Percentiles rank a stretch among this genome's conserved stretches.
phyloP scores from a whole-genome alignment of 1,284 basidiomycete genomes.

The Chiua sp. region DNA sequence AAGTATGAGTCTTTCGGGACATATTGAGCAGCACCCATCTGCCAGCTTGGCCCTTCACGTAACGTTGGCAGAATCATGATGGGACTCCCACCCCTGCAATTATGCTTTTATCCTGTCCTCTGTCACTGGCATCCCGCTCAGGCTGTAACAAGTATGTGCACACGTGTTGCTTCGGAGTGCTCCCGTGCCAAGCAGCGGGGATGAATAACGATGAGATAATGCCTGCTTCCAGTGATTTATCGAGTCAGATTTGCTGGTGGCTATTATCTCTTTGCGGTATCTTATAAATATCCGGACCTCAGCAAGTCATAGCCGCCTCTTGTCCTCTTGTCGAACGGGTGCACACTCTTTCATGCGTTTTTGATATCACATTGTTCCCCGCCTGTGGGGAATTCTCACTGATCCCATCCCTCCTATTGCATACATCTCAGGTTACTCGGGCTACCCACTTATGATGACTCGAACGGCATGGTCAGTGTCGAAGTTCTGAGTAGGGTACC shows the following conservation, averaged over 20 bases:
- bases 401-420: not conserved
- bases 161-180: conserved; percentile 22
- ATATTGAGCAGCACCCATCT: conserved; percentile 23
- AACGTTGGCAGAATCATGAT: conserved; percentile 12
- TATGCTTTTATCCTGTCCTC: conserved; percentile 15
- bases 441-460: conserved; percentile 15
- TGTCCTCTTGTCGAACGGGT: conserved; percentile 3
- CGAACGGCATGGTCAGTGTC: conserved; percentile 14
- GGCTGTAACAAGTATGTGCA: conserved; percentile 23
- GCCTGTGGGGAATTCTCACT: conserved; percentile 10
- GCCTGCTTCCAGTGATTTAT: conserved; percentile 13
- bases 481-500: not conserved
- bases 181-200: conserved; percentile 21
- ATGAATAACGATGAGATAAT: conserved; percentile 22
- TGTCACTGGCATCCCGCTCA: no score
- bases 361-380: conserved; percentile 16
- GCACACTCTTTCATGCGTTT: conserved; percentile 13
- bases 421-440: not conserved
- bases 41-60: conserved; percentile 22
- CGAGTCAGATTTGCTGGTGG: conserved; percentile 14
- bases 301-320: conserved; percentile 1
- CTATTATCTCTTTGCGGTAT: conserved; percentile 17
- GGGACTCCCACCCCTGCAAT: conserved; percentile 25
- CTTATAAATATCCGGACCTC: conserved; percentile 28
- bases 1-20: not conserved